A percentile compares a stretch with the other conserved stretches of the same genome.
These are phyloP conservation scores for Myriosclerotinia duriaeana DNA, from an alignment of 2,329 filamentous ascomycete species.

Conservation along the genomic window DNA sequence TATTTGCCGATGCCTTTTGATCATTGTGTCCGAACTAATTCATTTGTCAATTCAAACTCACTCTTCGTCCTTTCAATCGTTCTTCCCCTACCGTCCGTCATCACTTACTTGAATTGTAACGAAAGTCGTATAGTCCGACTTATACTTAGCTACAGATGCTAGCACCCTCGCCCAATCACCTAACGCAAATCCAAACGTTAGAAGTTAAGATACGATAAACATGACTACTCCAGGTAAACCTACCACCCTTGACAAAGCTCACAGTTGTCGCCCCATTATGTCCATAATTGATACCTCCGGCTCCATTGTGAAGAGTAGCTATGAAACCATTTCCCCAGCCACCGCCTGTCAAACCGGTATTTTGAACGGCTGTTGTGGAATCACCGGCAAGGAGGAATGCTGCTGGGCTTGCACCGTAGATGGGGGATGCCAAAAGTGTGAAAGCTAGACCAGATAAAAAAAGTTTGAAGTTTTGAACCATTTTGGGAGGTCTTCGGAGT, in stretches of 20 bases:
- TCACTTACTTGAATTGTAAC: constrained; percentile 50
- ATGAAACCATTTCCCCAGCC: constrained; percentile 54
- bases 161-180: constrained; percentile 47
- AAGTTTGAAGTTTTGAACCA: constrained; percentile 8
- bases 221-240: too few relatives aligned
- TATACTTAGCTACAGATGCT: constrained; percentile 41
- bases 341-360: constrained; percentile 26
- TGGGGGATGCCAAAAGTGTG: not conserved
- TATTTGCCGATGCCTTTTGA: constrained; percentile 47
- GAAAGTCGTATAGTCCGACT: constrained; percentile 43
- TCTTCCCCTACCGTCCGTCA: not conserved
- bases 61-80: not conserved
- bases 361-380: constrained; percentile 41
- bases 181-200: too few relatives aligned
- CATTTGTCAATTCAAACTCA: not conserved
- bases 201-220: too few relatives aligned
- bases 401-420: constrained; percentile 24
- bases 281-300: constrained; percentile 46
- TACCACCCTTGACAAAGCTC: constrained; percentile 47
- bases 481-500: not conserved
- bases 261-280: constrained; percentile 50
- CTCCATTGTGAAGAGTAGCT: constrained; percentile 43
- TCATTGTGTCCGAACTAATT: constrained; percentile 53
- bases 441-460: not conserved
- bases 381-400: constrained; percentile 47